Percentiles rank a stretch among this genome's conserved stretches.
Evolutionary conservation across 2,329 filamentous ascomycete genomes (phyloP).

Genomic region (Ophiostoma angusticollis): DNA sequence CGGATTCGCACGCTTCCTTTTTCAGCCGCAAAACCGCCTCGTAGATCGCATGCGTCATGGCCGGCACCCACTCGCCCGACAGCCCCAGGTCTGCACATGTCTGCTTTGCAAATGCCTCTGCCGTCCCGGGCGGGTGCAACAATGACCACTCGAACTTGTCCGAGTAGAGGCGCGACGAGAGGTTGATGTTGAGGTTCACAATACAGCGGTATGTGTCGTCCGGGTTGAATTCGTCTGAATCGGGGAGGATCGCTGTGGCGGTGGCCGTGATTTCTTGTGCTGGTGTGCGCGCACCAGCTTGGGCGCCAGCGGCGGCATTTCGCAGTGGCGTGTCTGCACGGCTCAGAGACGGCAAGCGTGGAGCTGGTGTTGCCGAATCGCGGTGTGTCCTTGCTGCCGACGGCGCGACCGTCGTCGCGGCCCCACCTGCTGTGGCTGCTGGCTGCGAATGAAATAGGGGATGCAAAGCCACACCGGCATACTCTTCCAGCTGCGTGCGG

Average conservation of each 20-base stretch:
- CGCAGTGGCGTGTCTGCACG: slow-evolving; percentile 45
- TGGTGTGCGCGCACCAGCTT: slow-evolving; percentile 2
- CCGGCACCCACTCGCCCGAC: slow-evolving; percentile 83
- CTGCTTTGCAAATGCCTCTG: slow-evolving; percentile 81
- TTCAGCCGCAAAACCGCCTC: slow-evolving; percentile 85
- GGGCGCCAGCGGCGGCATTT: slow-evolving; percentile 13
- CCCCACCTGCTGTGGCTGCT: no score
- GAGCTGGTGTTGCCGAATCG: slow-evolving; percentile 16
- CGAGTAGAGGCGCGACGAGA: slow-evolving; percentile 82
- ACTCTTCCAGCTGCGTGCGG: slow-evolving; percentile 87
- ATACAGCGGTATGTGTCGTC: slow-evolving; percentile 94
- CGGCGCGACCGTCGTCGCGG: background rate
- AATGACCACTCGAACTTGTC: slow-evolving; percentile 98
- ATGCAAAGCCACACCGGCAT: slow-evolving; percentile 85
- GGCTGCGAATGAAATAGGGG: slow-evolving; percentile 69
- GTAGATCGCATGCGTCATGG: slow-evolving; percentile 93
- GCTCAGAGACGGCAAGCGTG: slow-evolving; percentile 21
- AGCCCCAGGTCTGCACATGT: slow-evolving; percentile 89
- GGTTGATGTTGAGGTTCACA: slow-evolving; percentile 78
- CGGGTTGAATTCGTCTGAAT: slow-evolving; percentile 67
- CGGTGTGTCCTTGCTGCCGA: background rate
- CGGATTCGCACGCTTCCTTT: slow-evolving; percentile 91
- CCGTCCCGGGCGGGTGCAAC: slow-evolving; percentile 78
- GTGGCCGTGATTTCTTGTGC: slow-evolving; percentile 50
- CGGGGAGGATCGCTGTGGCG: slow-evolving; percentile 49